Conservation (phyloP, 331 rosid genomes). For the Acacia concinna region DNA sequence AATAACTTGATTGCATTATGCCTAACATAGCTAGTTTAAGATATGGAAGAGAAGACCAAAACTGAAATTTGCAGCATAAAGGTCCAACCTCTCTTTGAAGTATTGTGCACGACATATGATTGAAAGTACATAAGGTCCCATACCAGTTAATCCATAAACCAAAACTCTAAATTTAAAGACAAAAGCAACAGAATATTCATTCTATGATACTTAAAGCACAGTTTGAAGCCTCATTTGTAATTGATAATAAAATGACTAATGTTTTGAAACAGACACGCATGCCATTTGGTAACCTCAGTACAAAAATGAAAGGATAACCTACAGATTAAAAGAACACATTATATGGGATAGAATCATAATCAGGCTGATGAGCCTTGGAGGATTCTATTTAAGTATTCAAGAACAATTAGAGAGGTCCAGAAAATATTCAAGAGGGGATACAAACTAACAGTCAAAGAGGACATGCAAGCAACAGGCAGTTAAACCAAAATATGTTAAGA, state of each 20-base stretch:
- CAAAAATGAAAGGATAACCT: background rate
- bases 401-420: background rate
- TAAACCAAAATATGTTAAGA: slow-evolving; percentile 24
- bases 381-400: background rate
- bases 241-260: background rate
- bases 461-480: slow-evolving; percentile 9
- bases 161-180: too few relatives aligned
- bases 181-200: background rate
- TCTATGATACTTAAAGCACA: background rate
- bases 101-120: background rate
- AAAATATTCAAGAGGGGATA: background rate
- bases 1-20: background rate
- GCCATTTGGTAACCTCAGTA: background rate
- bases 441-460: slow-evolving; percentile 2
- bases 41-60: background rate
- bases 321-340: background rate
- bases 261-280: background rate
- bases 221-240: background rate
- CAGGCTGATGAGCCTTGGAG: background rate
- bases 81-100: background rate
- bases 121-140: slow-evolving; percentile 7
- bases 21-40: background rate
- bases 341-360: slow-evolving; percentile 11
- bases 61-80: background rate
- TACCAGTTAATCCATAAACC: background rate